Conservation (phyloP, 2,329 filamentous ascomycete genomes). For the Mycosphaerella sp. region DNA sequence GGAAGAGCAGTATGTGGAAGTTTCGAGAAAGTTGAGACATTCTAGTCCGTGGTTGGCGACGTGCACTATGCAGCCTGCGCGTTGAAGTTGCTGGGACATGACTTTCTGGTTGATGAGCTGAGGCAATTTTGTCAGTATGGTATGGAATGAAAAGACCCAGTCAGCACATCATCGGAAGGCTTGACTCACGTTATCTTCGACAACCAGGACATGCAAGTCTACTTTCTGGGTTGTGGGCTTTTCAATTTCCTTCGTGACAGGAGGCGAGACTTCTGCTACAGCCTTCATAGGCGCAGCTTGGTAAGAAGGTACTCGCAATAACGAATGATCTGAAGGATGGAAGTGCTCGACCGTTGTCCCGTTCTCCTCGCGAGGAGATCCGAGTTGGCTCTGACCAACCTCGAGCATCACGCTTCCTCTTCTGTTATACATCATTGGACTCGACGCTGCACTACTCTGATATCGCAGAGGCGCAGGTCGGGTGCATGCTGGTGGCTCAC, state of each 20-base stretch:
- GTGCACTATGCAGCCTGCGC: constrained; percentile 27
- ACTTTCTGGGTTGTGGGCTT: constrained; percentile 1
- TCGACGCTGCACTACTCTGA: constrained; percentile 22
- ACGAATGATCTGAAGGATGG: constrained; percentile 7
- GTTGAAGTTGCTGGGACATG: constrained; percentile 26
- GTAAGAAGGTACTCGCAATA: constrained; percentile 6
- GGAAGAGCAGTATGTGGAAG: constrained; percentile 22
- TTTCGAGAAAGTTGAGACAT: constrained; percentile 28
- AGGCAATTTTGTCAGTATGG: too few relatives aligned
- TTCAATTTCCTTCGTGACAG: not conserved
- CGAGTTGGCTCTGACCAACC: not conserved
- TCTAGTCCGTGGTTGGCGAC: constrained; percentile 33
- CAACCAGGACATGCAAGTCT: constrained; percentile 28
- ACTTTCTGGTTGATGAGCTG: constrained; percentile 31
- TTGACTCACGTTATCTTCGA: constrained; percentile 30
- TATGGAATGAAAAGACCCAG: not conserved
- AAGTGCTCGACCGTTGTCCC: constrained; percentile 13
- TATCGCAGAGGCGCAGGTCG: constrained; percentile 10
- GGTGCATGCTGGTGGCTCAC: constrained; percentile 1
- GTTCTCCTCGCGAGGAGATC: constrained; percentile 3
- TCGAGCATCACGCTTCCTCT: constrained; percentile 21
- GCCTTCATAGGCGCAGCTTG: not conserved
- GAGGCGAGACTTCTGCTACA: not conserved
- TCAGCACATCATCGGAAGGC: not conserved
- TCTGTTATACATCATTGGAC: constrained; percentile 23